These are phyloP conservation scores for Trametes sp. DNA, from an alignment of 1,284 basidiomycete genomes.

Conservation along the genomic window DNA sequence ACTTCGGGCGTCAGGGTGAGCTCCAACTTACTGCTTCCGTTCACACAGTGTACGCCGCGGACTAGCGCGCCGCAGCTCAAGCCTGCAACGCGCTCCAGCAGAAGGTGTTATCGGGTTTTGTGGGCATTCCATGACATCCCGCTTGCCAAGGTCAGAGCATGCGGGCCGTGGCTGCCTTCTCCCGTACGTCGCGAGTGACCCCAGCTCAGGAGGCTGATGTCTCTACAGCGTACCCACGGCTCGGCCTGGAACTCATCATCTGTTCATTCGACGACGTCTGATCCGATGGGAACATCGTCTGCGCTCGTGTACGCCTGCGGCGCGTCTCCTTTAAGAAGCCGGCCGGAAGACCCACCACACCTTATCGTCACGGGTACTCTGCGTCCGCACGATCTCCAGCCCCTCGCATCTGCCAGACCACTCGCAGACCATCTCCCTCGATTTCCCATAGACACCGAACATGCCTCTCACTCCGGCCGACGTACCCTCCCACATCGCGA, in stretches of 20 bases:
- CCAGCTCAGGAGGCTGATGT: no score
- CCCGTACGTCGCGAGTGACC: not conserved
- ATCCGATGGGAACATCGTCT: slow-evolving; percentile 8
- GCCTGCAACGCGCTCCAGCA: no score
- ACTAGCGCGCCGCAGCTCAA: no score
- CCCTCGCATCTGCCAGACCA: slow-evolving; percentile 3
- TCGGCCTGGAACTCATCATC: not conserved
- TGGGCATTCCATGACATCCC: not conserved
- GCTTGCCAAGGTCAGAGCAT: not conserved
- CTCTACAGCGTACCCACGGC: not conserved
- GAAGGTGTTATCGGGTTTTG: not conserved
- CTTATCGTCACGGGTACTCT: not conserved
- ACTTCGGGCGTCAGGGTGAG: no score
- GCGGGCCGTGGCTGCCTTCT: not conserved
- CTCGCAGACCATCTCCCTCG: not conserved
- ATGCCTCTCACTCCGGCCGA: slow-evolving; percentile 24
- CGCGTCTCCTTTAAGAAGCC: not conserved
- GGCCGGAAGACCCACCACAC: not conserved
- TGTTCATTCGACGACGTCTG: no score
- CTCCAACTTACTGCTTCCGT: no score
- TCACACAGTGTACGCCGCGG: no score
- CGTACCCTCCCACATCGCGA: slow-evolving; percentile 22
- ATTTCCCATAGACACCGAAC: not conserved
- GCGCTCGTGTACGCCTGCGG: not conserved
- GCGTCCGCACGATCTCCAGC: not conserved